Percentiles rank a stretch among this genome's conserved stretches.
Conservation (phyloP, 2,329 filamentous ascomycete genomes). For the Trichophyton schoenleinii region DNA sequence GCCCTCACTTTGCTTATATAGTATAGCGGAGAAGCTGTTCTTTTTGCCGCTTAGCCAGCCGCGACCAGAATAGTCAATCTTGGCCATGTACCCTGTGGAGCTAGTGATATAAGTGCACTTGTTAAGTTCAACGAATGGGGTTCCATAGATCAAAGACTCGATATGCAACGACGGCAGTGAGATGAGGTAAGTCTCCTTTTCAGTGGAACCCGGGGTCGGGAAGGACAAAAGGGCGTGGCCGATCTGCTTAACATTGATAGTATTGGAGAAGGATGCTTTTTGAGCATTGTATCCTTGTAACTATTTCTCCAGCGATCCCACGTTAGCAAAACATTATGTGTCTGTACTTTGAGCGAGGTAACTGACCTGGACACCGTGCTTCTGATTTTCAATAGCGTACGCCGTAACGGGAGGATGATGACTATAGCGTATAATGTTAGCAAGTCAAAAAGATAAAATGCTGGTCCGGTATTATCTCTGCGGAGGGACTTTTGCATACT, state of each 20-base stretch:
- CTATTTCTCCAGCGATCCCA: constrained; percentile 14
- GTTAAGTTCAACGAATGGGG: constrained; percentile 82
- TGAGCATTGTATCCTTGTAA: constrained; percentile 84
- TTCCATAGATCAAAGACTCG: constrained; percentile 64
- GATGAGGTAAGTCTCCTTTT: constrained; percentile 66
- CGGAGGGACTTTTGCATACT: constrained; percentile 26
- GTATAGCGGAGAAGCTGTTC: constrained; percentile 67
- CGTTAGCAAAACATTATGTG: neutral
- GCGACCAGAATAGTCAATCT: constrained; percentile 85
- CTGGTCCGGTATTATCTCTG: neutral
- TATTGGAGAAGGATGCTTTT: constrained; percentile 86
- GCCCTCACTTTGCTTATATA: constrained; percentile 59
- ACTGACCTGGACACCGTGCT: constrained; percentile 56
- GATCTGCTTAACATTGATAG: constrained; percentile 89
- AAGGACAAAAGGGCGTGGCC: constrained; percentile 77
- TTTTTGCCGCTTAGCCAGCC: constrained; percentile 95
- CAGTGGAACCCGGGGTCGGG: constrained; percentile 39
- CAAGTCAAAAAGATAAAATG: neutral
- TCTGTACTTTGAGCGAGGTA: constrained; percentile 4
- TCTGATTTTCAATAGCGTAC: constrained; percentile 79
- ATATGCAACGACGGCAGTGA: constrained; percentile 86
- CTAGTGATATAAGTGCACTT: constrained; percentile 73
- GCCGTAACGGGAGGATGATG: constrained; percentile 93
- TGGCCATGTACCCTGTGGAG: constrained; percentile 72
- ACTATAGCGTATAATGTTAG: constrained; percentile 25